Percentiles rank a stretch among this genome's conserved stretches.
Conservation (phyloP, 371 early-diverging fungal species). For the Mortierella sp. region DNA sequence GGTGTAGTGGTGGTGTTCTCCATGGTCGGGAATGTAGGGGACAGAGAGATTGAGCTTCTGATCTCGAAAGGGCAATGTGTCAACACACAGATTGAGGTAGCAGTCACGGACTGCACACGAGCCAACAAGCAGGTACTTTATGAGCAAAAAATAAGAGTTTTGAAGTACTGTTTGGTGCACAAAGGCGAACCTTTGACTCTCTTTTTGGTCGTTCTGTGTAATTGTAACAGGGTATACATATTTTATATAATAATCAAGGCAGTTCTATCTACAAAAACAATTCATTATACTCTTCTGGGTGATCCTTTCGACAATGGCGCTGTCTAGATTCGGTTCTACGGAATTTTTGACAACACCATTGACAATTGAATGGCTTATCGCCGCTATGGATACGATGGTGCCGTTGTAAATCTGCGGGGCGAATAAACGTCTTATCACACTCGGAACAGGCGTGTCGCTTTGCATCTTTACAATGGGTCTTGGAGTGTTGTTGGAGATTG, state of each 20-base stretch:
- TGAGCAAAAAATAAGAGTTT: not conserved
- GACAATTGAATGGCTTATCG: not conserved
- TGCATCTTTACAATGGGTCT: not conserved
- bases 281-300: not conserved
- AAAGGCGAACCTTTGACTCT: too few species aligned
- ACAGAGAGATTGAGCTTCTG: not conserved
- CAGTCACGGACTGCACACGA: not conserved
- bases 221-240: too few species aligned
- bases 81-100: not conserved
- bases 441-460: not conserved
- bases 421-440: not conserved
- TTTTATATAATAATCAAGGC: too few species aligned
- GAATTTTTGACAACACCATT: not conserved
- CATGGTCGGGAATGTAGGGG: not conserved
- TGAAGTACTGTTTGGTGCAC: not conserved
- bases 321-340: not conserved
- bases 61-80: not conserved
- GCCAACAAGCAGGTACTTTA: not conserved
- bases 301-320: constrained; percentile 14
- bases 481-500: constrained; percentile 10
- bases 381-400: constrained; percentile 11
- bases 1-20: constrained; percentile 6
- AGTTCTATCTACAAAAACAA: not conserved
- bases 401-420: constrained; percentile 7
- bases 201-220: too few species aligned